These are phyloP conservation scores for Ascochyta lentis DNA, from an alignment of 2,329 filamentous ascomycete species.

Conservation along the genomic window DNA sequence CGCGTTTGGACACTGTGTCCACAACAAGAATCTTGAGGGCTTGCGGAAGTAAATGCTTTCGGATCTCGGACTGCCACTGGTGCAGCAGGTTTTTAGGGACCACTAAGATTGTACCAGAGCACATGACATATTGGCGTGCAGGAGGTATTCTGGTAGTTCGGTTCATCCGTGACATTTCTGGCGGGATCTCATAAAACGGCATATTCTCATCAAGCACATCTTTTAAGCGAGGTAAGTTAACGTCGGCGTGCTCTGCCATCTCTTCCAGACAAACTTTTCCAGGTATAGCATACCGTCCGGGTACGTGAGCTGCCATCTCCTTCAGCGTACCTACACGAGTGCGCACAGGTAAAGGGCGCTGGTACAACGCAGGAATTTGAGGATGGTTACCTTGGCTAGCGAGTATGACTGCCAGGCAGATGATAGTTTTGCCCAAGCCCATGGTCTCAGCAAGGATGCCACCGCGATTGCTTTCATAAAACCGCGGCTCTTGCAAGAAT, in stretches of 20 bases:
- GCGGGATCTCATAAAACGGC: constrained; percentile 51
- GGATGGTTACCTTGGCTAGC: constrained; percentile 75
- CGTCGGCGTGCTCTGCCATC: constrained; percentile 45
- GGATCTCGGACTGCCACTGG: constrained; percentile 84
- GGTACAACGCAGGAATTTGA: constrained; percentile 68
- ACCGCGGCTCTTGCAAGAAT: constrained; percentile 69
- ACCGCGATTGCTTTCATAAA: constrained; percentile 76
- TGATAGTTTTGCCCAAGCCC: constrained; percentile 83
- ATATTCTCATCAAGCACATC: constrained; percentile 43
- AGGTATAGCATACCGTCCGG: constrained; percentile 71
- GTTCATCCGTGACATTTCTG: constrained; percentile 49
- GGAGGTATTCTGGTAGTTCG: constrained; percentile 50
- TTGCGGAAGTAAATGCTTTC: constrained; percentile 70
- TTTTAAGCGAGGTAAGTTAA: constrained; percentile 42
- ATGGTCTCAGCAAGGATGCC: constrained; percentile 84
- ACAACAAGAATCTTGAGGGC: constrained; percentile 71
- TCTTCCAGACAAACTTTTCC: constrained; percentile 73
- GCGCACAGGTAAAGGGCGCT: constrained; percentile 53
- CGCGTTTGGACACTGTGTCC: constrained; percentile 45
- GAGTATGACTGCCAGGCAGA: constrained; percentile 75
- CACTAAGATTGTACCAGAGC: constrained; percentile 75
- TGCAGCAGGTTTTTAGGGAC: constrained; percentile 82
- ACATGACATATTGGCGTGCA: constrained; percentile 66
- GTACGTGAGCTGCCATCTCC: constrained; percentile 76
- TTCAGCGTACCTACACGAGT: constrained; percentile 66